These are phyloP conservation scores for Penicillium sp. DNA, from an alignment of 2,329 filamentous ascomycete genomes.

Conservation along the genomic window DNA sequence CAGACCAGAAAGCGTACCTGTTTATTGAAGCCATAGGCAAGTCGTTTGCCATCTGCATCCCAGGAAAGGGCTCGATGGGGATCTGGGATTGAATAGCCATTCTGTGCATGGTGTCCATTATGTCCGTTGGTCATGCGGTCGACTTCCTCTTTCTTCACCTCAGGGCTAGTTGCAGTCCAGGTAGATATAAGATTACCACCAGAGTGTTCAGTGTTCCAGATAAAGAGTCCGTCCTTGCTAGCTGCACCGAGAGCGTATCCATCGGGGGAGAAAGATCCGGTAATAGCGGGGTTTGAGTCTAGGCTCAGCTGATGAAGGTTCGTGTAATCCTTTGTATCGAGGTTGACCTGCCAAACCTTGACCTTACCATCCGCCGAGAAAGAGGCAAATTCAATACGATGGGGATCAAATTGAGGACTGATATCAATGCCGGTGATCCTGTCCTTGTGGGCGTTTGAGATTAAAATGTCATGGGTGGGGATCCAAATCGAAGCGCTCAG, in stretches of 20 bases:
- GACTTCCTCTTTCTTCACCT: constrained; percentile 34
- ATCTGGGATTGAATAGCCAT: constrained; percentile 27
- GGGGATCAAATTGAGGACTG: constrained; percentile 33
- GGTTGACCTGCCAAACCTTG: constrained; percentile 45
- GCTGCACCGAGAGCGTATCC: constrained; percentile 48
- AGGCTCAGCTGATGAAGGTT: constrained; percentile 40
- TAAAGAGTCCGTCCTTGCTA: constrained; percentile 43
- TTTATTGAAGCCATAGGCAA: constrained; percentile 50
- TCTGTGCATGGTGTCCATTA: constrained; percentile 35
- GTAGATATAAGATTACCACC: constrained; percentile 44
- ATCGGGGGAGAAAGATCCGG: constrained; percentile 47
- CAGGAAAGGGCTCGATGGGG: constrained; percentile 48
- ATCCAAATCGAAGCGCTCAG: constrained; percentile 44
- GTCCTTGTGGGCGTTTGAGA: constrained; percentile 41
- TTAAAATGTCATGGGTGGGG: constrained; percentile 43
- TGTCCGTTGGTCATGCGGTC: constrained; percentile 36
- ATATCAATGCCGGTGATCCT: constrained; percentile 47
- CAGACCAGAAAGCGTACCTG: constrained; percentile 42
- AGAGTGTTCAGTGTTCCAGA: constrained; percentile 48
- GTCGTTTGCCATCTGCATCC: constrained; percentile 54
- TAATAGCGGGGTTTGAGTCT: constrained; percentile 39
- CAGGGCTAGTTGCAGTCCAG: constrained; percentile 33
- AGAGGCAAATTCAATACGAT: constrained; percentile 41
- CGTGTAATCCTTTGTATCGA: constrained; percentile 37
- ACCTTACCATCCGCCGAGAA: constrained; percentile 47